Percentiles rank a stretch among this genome's conserved stretches.
Evolutionary conservation across 345 rosid genomes (phyloP).

Genomic region (Garcia nutans): DNA sequence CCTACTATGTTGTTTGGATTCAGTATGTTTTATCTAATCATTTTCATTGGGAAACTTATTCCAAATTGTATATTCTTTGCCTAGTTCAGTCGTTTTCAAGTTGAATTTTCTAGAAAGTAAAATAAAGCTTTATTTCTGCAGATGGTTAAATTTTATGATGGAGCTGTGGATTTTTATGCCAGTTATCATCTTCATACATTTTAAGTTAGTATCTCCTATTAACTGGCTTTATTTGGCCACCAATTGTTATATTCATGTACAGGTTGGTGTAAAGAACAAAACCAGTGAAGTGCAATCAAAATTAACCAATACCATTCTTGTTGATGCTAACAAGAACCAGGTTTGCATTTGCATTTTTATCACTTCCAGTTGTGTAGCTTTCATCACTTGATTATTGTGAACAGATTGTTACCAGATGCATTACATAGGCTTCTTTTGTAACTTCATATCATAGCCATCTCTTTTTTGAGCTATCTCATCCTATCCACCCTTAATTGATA

Average conservation of each 20-base stretch:
- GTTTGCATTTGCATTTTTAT: slow-evolving; percentile 30
- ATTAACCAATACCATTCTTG: slow-evolving; percentile 42
- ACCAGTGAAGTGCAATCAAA: slow-evolving; percentile 65
- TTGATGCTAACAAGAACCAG: slow-evolving; percentile 72
- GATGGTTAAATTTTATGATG: not conserved
- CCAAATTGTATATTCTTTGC: not conserved
- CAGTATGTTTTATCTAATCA: not conserved
- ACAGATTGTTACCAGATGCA: too few relatives aligned
- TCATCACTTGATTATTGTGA: not conserved
- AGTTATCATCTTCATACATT: not conserved
- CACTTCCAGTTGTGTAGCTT: not conserved
- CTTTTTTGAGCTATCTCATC: not conserved
- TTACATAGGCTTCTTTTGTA: too few relatives aligned
- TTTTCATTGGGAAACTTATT: not conserved
- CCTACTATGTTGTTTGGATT: not conserved
- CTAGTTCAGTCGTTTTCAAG: not conserved
- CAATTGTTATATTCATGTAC: slow-evolving; percentile 19
- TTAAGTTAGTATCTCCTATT: not conserved
- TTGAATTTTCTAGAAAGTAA: not conserved
- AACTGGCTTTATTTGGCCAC: slow-evolving; percentile 9
- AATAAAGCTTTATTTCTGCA: not conserved
- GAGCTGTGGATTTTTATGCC: not conserved
- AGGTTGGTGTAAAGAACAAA: slow-evolving; percentile 95
- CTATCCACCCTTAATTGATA: not conserved
- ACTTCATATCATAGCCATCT: too few relatives aligned